Base-by-base conservation (phyloP, 176 grass and related monocot species). In the Otatea glauca region DNA sequence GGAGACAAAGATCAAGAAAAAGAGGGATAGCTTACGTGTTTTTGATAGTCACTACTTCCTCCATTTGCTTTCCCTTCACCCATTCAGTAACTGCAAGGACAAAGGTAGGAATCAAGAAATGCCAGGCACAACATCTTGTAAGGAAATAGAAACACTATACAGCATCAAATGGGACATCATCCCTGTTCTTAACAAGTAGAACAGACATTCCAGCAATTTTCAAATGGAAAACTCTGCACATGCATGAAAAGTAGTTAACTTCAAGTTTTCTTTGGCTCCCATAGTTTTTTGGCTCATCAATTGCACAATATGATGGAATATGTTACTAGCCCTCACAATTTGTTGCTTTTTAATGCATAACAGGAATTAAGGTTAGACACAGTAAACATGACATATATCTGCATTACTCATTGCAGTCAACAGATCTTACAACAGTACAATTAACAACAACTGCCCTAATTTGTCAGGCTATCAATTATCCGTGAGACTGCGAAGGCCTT, bases 41-140 rank as follows among this genome's bases (percentile, higher is more conserved):
- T 76, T 94, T 99, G 72, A 99, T 99, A 42, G 91, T 86, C 88
- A 96, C 20, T 27, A 96, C 97, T 81, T 99, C 93, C 78, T 99
- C 93, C 88, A 85, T 99, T 67, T 92, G 91, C 63, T 94, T 96
- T 81, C 97, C 93, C 84, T 99, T 99, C 51, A 96, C 93, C 96
- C 93, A 99, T 89, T 99, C 97, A 47, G 97, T 99, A 78, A 91
- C 93, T 99, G 92, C 79, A 91, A 62, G 58, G 67, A 82, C 20
- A 83, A 39, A 72, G 3, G n/a, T 23, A 9, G 60, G 20, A 29
- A 29, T 65, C 15, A 85, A 81, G 3, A 72, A 58, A 37, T 18
- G 25, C 42, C 67, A 64, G 18, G 54, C 5, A 25, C 44, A 7
- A 0, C 4, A 75, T 25, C 45, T 23, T 44, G 11, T 12, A 74